These are phyloP conservation scores for Mycena albidolilacea DNA, from an alignment of 768 basidiomycete species.

Conservation along the genomic window DNA sequence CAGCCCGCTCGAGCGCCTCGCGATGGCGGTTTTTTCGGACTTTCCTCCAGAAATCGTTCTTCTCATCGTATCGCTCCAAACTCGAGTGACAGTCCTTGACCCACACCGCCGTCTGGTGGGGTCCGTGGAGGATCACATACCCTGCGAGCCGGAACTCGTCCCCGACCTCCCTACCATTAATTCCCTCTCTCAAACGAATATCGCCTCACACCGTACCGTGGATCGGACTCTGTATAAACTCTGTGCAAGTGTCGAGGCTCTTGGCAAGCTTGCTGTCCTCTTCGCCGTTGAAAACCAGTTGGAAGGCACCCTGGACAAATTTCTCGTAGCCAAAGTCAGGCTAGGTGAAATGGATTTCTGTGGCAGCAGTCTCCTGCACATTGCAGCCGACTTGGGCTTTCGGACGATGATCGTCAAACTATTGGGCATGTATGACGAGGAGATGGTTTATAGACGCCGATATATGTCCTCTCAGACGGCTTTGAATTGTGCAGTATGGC, in stretches of 20 bases:
- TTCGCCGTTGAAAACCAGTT: slow-evolving; percentile 12
- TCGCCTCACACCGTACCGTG: not conserved
- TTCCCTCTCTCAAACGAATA: not conserved
- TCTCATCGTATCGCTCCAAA: too few relatives aligned
- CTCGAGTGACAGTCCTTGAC: too few relatives aligned
- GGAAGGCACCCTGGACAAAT: slow-evolving; percentile 9
- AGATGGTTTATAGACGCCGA: not conserved
- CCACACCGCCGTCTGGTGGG: too few relatives aligned
- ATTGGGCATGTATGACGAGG: not conserved
- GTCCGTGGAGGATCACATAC: too few relatives aligned
- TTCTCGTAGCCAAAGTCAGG: not conserved
- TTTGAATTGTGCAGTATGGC: not conserved
- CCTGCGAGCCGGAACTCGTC: not conserved
- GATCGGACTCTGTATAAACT: not conserved
- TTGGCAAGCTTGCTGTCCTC: slow-evolving; percentile 9
- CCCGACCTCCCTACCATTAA: slow-evolving; percentile 6
- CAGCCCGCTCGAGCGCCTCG: too few relatives aligned
- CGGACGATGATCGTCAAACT: not conserved
- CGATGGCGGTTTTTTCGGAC: too few relatives aligned
- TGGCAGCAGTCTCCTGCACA: not conserved
- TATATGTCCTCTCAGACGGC: not conserved
- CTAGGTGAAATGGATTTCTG: not conserved
- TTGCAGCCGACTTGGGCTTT: not conserved
- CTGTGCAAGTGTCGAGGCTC: not conserved
- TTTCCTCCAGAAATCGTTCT: too few relatives aligned